Evolutionary conservation across 2,329 filamentous ascomycete genomes (phyloP).

Genomic region (Clarireedia paspali): DNA sequence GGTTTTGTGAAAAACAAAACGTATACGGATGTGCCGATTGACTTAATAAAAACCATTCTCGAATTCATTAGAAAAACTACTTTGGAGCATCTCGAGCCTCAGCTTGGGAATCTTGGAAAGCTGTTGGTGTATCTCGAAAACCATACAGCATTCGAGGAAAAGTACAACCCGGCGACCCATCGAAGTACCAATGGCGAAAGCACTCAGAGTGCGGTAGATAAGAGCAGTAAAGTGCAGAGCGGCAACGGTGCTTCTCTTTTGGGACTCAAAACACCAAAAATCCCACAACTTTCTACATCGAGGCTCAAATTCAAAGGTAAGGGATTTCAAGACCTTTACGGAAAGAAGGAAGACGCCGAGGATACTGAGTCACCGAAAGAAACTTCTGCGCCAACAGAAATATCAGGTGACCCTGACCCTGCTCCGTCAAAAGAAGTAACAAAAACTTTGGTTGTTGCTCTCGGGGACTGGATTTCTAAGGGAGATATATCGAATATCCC

Average conservation of each 20-base stretch:
- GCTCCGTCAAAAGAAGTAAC: not conserved
- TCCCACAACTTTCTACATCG: slow-evolving; percentile 7
- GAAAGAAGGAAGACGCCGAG: slow-evolving; percentile 4
- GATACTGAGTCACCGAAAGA: slow-evolving; percentile 4
- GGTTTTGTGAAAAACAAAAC: slow-evolving; percentile 22
- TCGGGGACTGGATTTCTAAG: slow-evolving; percentile 6
- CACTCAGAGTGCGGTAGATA: not conserved
- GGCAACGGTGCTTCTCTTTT: slow-evolving; percentile 7
- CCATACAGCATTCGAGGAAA: not conserved
- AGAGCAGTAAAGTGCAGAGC: not conserved
- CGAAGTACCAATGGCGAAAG: not conserved
- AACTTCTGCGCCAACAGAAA: not conserved
- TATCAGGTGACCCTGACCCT: not conserved
- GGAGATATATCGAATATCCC: slow-evolving; percentile 8
- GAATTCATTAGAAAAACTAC: slow-evolving; percentile 5
- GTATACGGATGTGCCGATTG: slow-evolving; percentile 21
- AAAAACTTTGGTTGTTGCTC: slow-evolving; percentile 7
- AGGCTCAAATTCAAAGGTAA: slow-evolving; percentile 7
- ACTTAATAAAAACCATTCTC: slow-evolving; percentile 24
- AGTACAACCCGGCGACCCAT: slow-evolving; percentile 6
- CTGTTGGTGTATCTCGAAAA: slow-evolving; percentile 10
- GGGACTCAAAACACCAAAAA: slow-evolving; percentile 8
- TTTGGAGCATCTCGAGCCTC: slow-evolving; percentile 5
- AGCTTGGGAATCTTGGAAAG: slow-evolving; percentile 10
- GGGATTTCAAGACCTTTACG: slow-evolving; percentile 1